phyloP scores from a whole-genome alignment of 2,329 filamentous ascomycete species.

The Cyclaneusma minus region DNA sequence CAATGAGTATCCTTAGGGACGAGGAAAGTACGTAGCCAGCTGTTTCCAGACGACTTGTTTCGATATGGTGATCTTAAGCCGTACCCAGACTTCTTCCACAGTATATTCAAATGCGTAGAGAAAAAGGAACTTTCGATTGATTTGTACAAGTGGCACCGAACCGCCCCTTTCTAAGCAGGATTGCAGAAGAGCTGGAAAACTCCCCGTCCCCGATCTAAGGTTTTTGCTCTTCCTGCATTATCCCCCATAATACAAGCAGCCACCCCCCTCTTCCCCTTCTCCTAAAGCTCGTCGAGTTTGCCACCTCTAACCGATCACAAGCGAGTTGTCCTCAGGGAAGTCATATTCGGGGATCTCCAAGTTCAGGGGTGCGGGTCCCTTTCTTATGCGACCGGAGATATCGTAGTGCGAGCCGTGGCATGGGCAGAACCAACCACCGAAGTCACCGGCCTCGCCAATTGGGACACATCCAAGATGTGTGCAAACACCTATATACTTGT shows the following conservation, averaged over 20 bases:
- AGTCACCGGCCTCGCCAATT: slow-evolving; percentile 97
- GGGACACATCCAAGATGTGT: slow-evolving; percentile 98
- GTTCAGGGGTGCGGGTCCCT: slow-evolving; percentile 93
- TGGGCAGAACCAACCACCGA: slow-evolving; percentile 98
- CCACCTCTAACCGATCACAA: slow-evolving; percentile 90
- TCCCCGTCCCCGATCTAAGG: slow-evolving; percentile 8
- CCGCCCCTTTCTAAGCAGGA: too few relatives aligned
- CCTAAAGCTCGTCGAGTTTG: background rate
- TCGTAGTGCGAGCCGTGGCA: slow-evolving; percentile 99
- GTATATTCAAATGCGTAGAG: too few relatives aligned
- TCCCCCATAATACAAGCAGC: slow-evolving; percentile 3
- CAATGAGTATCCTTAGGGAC: too few relatives aligned
- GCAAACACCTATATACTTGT: slow-evolving; percentile 62
- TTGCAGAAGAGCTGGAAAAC: too few relatives aligned
- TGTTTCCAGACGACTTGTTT: too few relatives aligned
- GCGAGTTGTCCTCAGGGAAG: slow-evolving; percentile 77
- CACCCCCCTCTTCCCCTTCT: slow-evolving; percentile 1
- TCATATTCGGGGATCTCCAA: slow-evolving; percentile 87
- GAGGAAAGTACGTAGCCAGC: too few relatives aligned
- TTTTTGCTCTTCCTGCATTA: slow-evolving; percentile 18
- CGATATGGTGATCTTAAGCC: too few relatives aligned
- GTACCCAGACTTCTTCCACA: too few relatives aligned
- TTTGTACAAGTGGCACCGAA: too few relatives aligned
- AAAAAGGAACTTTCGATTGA: too few relatives aligned
- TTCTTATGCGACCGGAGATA: slow-evolving; percentile 95